Percentiles rank a stretch among this genome's conserved stretches.
Evolutionary conservation across 306 rosid genomes (phyloP).

Genomic region (Fragaria ananassa): DNA sequence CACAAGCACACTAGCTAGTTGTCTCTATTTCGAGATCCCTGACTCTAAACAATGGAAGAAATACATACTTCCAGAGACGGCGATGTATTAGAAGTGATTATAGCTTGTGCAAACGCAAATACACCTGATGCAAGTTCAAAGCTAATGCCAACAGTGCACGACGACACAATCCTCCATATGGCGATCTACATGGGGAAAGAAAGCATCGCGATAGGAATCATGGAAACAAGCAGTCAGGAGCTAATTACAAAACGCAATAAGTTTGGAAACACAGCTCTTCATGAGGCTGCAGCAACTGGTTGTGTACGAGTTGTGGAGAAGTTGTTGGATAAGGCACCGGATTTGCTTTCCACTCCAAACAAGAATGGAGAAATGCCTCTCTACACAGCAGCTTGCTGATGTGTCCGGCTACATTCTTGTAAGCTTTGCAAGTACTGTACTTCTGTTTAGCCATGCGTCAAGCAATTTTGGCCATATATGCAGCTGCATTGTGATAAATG

Average conservation of each 20-base stretch:
- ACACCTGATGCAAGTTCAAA: not conserved
- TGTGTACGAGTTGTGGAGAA: not conserved
- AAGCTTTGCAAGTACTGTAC: not conserved
- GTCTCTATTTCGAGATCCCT: no score
- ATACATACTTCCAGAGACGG: not conserved
- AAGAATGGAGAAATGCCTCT: slow-evolving; percentile 7
- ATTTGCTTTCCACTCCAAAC: not conserved
- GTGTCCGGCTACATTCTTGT: no score
- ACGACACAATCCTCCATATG: slow-evolving; percentile 13
- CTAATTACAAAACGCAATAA: not conserved
- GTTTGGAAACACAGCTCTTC: slow-evolving; percentile 18
- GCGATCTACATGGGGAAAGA: slow-evolving; percentile 7
- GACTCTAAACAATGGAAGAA: not conserved
- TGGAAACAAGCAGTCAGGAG: not conserved
- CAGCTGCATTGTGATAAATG: slow-evolving; percentile 4
- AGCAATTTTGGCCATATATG: not conserved
- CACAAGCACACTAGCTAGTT: no score
- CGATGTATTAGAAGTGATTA: not conserved
- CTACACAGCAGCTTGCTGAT: not conserved
- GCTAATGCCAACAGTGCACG: not conserved
- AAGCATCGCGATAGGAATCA: not conserved
- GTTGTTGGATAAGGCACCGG: not conserved
- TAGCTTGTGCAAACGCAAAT: not conserved
- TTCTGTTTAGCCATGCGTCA: not conserved
- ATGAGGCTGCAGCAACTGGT: slow-evolving; percentile 5